Evolutionary conservation across 805 yeast species (phyloP).

Genomic region (Lachancea thermotolerans): DNA sequence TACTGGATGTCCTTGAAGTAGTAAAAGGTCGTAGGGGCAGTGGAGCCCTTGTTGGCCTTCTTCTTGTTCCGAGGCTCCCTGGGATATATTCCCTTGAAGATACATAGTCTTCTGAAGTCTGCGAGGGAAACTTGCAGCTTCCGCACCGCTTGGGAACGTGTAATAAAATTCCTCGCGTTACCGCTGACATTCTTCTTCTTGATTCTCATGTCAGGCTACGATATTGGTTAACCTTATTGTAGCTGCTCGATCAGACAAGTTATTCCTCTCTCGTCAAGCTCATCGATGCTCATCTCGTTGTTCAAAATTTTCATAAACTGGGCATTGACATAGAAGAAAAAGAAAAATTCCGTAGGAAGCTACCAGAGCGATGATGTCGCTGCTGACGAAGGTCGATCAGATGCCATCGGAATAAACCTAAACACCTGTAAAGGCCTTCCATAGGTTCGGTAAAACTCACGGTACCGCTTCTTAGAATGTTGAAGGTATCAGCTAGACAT

Average conservation of each 20-base stretch:
- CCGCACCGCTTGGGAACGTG: conserved; percentile 90
- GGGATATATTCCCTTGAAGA: conserved; percentile 96
- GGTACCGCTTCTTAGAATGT: no score
- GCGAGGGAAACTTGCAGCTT: conserved; percentile 89
- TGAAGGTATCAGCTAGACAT: neutral
- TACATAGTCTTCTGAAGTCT: conserved; percentile 94
- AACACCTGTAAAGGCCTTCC: no score
- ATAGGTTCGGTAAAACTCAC: no score
- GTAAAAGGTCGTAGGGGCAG: conserved; percentile 92
- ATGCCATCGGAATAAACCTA: no score
- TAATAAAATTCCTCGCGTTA: conserved; percentile 85
- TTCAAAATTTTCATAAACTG: conserved; percentile 15
- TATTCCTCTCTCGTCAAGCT: conserved; percentile 1
- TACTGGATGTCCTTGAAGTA: conserved; percentile 92
- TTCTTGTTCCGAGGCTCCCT: conserved; percentile 93
- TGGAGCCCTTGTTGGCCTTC: conserved; percentile 97
- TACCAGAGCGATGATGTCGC: neutral
- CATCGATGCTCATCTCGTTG: conserved; percentile 21
- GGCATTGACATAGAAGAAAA: neutral
- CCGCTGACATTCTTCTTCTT: conserved; percentile 82
- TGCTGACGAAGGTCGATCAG: neutral
- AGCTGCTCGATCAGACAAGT: neutral
- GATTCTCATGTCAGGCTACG: conserved; percentile 41
- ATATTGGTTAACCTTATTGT: neutral
- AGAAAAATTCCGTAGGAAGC: neutral